Percentiles rank a stretch among this genome's conserved stretches.
Conservation (phyloP, 2,329 filamentous ascomycete genomes). For the Fusarium odoratissimum region DNA sequence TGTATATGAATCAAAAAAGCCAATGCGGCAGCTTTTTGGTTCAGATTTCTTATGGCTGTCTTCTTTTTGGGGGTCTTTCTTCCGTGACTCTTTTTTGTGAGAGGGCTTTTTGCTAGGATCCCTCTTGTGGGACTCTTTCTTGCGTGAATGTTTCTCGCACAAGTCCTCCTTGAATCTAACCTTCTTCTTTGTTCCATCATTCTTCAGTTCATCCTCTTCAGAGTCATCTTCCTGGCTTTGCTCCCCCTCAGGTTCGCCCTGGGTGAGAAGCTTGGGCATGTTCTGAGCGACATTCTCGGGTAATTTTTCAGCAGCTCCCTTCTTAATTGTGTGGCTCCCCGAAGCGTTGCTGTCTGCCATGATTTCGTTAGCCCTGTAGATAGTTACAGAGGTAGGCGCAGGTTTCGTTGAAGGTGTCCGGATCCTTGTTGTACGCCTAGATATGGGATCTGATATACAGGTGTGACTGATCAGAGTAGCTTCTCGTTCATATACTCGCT, state of each 20-base stretch:
- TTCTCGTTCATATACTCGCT: not conserved
- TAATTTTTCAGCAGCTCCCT: not conserved
- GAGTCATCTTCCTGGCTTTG: not conserved
- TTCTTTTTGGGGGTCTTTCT: too few species aligned
- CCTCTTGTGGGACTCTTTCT: not conserved
- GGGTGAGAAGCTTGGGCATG: not conserved
- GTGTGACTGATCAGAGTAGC: too few species aligned
- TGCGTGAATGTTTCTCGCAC: not conserved
- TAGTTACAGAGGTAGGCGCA: fast-evolving
- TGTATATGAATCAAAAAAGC: too few species aligned
- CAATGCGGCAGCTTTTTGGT: too few species aligned
- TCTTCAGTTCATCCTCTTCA: not conserved
- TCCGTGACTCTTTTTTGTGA: not conserved
- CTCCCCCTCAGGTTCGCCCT: not conserved
- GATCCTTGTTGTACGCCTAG: fast-evolving
- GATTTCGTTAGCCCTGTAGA: too few species aligned
- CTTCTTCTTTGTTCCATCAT: not conserved
- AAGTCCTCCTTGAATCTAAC: not conserved
- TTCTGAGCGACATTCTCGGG: not conserved
- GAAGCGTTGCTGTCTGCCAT: not conserved
- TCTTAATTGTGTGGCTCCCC: not conserved
- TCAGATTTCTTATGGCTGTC: too few species aligned
- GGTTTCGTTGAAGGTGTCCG: too few species aligned
- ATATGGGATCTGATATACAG: not conserved
- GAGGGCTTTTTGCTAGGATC: not conserved